Evolutionary conservation across 805 yeast genomes (phyloP), one percentile per base, ranked within the genome.

Genomic region (Scheffersomyces ergatensis): DNA sequence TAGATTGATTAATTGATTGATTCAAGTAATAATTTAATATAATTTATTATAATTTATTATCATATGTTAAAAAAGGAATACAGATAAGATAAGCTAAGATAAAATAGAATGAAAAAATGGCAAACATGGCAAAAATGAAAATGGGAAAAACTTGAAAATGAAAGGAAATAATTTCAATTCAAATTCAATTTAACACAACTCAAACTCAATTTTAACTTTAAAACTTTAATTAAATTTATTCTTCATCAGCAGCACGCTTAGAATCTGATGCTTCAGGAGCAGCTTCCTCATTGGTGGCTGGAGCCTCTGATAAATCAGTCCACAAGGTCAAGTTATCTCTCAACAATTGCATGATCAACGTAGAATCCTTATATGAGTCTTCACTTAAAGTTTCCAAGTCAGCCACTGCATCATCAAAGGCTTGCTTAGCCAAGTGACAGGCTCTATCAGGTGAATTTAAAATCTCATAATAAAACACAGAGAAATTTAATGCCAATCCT

Each of bases 391-490:
- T 88, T 74, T 92, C 99, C 67, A 92, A 82, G 75, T 93, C 98
- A 50, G 99, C 97, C 65, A 92, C 95, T 50, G 99, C 99, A 64
- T 92, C 98, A 70, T 92, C 99, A 57, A 93, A 92, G 30, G 99
- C 98, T 75, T 92, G 97, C 73, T 92, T 93, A 60, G 99, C 99
- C 68, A 92, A 82, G 68, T 90, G 96, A 71, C 99, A 92, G 56
- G 99, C 99, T 71, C 95, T 88, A 68, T 92, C 97, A 58, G 99
- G 98, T 45, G 97, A 87, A 73, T 92, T 90, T 72, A 90, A 85
- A 63, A 93, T 95, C 77, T 92, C 99, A 66, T 92, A 92, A 81
- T 92, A 93, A 76, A 92, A 92, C 47, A 92, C 99, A 41, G 97
- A 89, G 77, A 93, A 92, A 75, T 92, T 92, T 69, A 92, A 82